These are phyloP conservation scores for Plasmodium fragile DNA, from an alignment of 169 alveolate genomes.

Conservation along the genomic window DNA sequence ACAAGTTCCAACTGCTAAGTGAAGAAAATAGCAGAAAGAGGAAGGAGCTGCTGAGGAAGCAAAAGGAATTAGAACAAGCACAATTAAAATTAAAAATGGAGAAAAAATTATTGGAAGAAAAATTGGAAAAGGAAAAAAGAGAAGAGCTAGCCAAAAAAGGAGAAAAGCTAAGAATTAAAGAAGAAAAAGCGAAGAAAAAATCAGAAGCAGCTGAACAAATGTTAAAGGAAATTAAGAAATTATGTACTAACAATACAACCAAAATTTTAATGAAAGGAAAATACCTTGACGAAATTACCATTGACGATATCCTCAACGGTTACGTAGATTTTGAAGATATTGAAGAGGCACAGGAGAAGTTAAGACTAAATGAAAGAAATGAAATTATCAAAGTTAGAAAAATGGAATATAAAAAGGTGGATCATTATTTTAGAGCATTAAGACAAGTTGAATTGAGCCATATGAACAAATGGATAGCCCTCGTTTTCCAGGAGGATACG, in stretches of 20 bases:
- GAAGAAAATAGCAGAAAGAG: slow-evolving; percentile 83
- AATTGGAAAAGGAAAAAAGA: slow-evolving; percentile 86
- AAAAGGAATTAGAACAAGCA: slow-evolving; percentile 87
- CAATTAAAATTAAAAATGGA: slow-evolving; percentile 88
- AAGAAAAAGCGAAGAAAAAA: slow-evolving; percentile 79
- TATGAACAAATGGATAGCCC: slow-evolving; percentile 81
- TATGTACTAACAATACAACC: slow-evolving; percentile 83
- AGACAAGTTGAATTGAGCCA: slow-evolving; percentile 87
- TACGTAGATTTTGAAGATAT: slow-evolving; percentile 90
- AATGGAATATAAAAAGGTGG: slow-evolving; percentile 89
- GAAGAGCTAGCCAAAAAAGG: slow-evolving; percentile 86
- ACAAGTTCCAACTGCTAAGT: slow-evolving; percentile 53
- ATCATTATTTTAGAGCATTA: slow-evolving; percentile 90
- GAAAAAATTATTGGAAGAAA: slow-evolving; percentile 85
- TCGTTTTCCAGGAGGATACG: slow-evolving; percentile 80
- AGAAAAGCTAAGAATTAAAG: slow-evolving; percentile 81
- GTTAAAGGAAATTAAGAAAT: slow-evolving; percentile 83
- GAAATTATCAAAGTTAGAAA: slow-evolving; percentile 88
- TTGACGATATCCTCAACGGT: slow-evolving; percentile 91
- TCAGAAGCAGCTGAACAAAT: slow-evolving; percentile 83
- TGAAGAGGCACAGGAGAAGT: slow-evolving; percentile 90
- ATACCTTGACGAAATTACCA: slow-evolving; percentile 88
- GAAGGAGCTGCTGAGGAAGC: slow-evolving; percentile 84
- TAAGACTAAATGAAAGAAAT: slow-evolving; percentile 86
- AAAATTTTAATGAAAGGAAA: slow-evolving; percentile 90